Evolutionary conservation across 768 basidiomycete genomes (phyloP).

Genomic region (Macrolepiota albuminosa): DNA sequence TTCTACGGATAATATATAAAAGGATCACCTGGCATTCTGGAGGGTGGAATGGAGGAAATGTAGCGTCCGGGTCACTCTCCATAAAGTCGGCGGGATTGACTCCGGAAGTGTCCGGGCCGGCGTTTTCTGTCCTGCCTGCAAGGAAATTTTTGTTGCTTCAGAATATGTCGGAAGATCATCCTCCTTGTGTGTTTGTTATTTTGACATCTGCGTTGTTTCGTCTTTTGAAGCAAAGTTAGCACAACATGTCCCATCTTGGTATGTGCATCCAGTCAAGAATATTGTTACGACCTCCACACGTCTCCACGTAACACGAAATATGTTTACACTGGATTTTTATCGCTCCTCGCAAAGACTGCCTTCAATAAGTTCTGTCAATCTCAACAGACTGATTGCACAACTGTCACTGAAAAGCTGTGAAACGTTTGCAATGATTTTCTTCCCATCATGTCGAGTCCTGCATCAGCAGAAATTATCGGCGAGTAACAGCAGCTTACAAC

Average conservation of each 20-base stretch:
- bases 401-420: no score
- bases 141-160: neutral
- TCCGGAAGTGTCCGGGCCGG: slow-evolving; percentile 1
- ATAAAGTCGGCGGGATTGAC: neutral
- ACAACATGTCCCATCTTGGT: neutral
- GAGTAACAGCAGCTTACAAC: no score
- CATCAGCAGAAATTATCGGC: no score
- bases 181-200: neutral
- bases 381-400: neutral
- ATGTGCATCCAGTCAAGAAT: no score
- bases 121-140: neutral
- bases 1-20: neutral
- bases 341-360: neutral
- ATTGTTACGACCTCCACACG: no score
- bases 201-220: neutral
- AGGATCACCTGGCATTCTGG: slow-evolving; percentile 3
- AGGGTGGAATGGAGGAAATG: slow-evolving; percentile 6
- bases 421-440: neutral
- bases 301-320: no score
- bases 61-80: neutral
- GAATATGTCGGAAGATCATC: neutral
- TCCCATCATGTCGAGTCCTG: neutral
- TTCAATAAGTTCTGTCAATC: neutral
- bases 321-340: no score
- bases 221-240: neutral